A percentile compares a stretch with the other conserved stretches of the same genome.
These are phyloP conservation scores for Diversispora epigaea DNA, from an alignment of 192 early-diverging fungal species.

Conservation along the genomic window DNA sequence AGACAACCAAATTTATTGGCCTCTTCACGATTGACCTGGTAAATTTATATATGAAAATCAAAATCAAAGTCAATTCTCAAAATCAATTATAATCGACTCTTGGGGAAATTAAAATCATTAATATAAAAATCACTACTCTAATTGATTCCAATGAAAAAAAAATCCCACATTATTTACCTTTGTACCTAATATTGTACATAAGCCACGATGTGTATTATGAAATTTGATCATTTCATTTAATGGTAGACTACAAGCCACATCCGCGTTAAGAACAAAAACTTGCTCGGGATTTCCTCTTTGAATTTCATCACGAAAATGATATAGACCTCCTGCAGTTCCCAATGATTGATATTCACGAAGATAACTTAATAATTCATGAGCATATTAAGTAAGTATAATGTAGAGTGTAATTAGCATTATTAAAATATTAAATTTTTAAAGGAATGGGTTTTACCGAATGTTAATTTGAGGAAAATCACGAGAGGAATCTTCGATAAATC, in stretches of 20 bases:
- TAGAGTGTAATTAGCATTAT: background rate
- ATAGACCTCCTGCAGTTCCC: slow-evolving; percentile 95
- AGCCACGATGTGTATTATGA: slow-evolving; percentile 78
- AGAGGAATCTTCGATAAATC: slow-evolving; percentile 83
- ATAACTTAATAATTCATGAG: slow-evolving; percentile 59
- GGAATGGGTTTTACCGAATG: slow-evolving; percentile 66
- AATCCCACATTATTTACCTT: too few species aligned
- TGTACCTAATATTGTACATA: slow-evolving; percentile 89
- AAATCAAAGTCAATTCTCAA: too few species aligned
- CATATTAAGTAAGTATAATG: background rate
- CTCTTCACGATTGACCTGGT: slow-evolving; percentile 63
- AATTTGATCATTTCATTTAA: slow-evolving; percentile 80
- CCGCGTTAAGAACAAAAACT: slow-evolving; percentile 96
- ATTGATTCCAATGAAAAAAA: too few species aligned
- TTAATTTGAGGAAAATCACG: slow-evolving; percentile 83
- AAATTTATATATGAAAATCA: too few species aligned
- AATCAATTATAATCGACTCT: too few species aligned
- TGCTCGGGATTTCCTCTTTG: slow-evolving; percentile 84
- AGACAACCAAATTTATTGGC: slow-evolving; percentile 91
- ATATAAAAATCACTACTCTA: too few species aligned
- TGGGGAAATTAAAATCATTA: too few species aligned
- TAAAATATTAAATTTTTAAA: background rate
- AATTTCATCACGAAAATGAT: slow-evolving; percentile 99
- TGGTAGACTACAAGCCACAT: slow-evolving; percentile 94
- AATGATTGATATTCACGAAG: slow-evolving; percentile 96